Percentiles rank a stretch among this genome's conserved stretches.
Conservation (phyloP, 179 eudicot species). For the Silene coronaria region DNA sequence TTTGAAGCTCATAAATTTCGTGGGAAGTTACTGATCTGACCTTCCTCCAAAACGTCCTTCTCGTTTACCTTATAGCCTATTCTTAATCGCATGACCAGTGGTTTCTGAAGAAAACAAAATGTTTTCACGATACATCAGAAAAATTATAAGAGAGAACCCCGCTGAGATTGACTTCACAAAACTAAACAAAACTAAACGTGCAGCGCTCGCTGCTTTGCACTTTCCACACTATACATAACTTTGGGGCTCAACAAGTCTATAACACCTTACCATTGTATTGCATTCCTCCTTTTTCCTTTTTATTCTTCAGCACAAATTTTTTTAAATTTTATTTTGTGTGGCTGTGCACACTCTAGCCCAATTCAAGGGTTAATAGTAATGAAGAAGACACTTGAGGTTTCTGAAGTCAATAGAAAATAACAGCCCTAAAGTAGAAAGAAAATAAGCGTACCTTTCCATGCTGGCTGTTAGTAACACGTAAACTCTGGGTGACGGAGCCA, state of each 20-base stretch:
- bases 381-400: not conserved
- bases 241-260: not conserved
- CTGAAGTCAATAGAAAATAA: slow-evolving; percentile 1
- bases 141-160: not conserved
- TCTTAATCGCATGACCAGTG: slow-evolving; percentile 87
- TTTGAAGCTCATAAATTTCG: slow-evolving; percentile 43
- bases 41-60: slow-evolving; percentile 81
- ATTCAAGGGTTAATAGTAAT: not conserved
- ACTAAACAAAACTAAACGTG: not conserved
- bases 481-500: slow-evolving; percentile 66
- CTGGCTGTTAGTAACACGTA: slow-evolving; percentile 79
- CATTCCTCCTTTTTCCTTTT: not conserved
- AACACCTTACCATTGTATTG: not conserved
- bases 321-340: not conserved
- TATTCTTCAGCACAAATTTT: not conserved
- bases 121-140: not conserved
- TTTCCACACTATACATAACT: not conserved
- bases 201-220: not conserved
- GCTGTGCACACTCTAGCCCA: not conserved
- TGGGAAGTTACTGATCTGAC: slow-evolving; percentile 88
- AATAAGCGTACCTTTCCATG: slow-evolving; percentile 73
- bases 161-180: not conserved
- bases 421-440: not conserved
- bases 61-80: slow-evolving; percentile 67
- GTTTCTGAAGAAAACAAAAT: slow-evolving; percentile 52